Evolutionary conservation across 106 monocot species (phyloP).

Genomic region (Allium fistulosum): DNA sequence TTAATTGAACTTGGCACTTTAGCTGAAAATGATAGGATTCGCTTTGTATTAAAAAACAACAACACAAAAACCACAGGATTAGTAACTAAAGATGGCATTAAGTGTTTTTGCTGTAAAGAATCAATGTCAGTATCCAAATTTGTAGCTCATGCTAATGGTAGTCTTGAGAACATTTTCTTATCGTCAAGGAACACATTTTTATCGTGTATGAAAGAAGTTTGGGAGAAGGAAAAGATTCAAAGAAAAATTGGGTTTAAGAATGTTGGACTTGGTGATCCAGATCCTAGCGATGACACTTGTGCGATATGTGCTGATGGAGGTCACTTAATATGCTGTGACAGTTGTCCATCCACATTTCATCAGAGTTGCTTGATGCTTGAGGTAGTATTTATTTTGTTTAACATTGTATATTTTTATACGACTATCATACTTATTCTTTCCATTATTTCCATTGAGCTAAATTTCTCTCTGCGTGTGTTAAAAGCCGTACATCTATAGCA

Average conservation of each 20-base stretch:
- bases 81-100: no score
- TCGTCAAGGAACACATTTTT: constrained; percentile 51
- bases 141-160: constrained; percentile 43
- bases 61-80: no score
- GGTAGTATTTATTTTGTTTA: constrained; percentile 55
- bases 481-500: no score
- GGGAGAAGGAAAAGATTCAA: constrained; percentile 31
- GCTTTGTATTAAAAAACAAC: no score
- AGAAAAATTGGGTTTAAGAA: constrained; percentile 17
- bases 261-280: constrained; percentile 18
- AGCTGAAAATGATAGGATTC: no score
- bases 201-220: constrained; percentile 43
- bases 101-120: no score
- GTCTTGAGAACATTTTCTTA: constrained; percentile 25
- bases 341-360: no score
- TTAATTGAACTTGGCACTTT: constrained; percentile 55
- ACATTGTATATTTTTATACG: no score
- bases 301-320: constrained; percentile 77
- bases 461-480: no score
- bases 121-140: no score
- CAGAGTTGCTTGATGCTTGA: no score
- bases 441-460: constrained; percentile 53
- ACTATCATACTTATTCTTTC: constrained; percentile 65
- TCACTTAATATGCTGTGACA: no score
- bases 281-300: constrained; percentile 71